Evolutionary conservation across 2,329 filamentous ascomycete species (phyloP), one percentile per base, ranked within the genome.

Genomic region (Chaetomium globosum): DNA sequence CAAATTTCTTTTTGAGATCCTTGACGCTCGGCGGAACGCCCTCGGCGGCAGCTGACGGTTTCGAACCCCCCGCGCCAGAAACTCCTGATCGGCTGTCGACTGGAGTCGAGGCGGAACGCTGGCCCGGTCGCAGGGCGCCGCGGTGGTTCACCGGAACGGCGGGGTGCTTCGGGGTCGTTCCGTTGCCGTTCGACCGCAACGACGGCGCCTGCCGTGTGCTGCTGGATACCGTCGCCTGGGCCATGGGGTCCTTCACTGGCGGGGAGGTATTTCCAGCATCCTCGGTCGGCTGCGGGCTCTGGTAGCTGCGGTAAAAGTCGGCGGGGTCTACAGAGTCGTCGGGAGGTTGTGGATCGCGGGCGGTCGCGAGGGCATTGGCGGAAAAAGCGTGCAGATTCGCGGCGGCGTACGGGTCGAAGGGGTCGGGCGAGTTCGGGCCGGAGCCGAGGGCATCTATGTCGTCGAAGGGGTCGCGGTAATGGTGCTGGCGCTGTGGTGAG

Each of bases 11-110:
- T 33, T 91, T 88, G 68, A 95, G 81, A 74, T 95, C 91, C 77
- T 89, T 92, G 71, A 95, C 90, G 66, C 89, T 93, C n/a, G 61
- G 82, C 70, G 89, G 83, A 52, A 73, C 70, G 12, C 71, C 62
- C n/a, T 65, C 67, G 69, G 79, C 43, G 12, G 48, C 7, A 5
- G 13, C 33, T 43, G 57, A 51, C 21, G 62, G 30, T 23, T 48
- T 13, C 49, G 39, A 30, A 1, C 23, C 77, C 68, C 77, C 72
- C 64, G 69, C 67, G 57, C 68, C 69, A 62, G 74, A 69, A 54
- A 70, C 69, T 54, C 72, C 69, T 49, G 75, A 69, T 69, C 77
- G 80, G 71, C 81, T 80, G 66, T 83, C 83, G 59, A 83, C 73
- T 48, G 86, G 84, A 70, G 81, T 85, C 52, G 86, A 88, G 61